Base-by-base conservation (phyloP, 352 stramenopile species). In the Globisporangium megalacanthum region DNA sequence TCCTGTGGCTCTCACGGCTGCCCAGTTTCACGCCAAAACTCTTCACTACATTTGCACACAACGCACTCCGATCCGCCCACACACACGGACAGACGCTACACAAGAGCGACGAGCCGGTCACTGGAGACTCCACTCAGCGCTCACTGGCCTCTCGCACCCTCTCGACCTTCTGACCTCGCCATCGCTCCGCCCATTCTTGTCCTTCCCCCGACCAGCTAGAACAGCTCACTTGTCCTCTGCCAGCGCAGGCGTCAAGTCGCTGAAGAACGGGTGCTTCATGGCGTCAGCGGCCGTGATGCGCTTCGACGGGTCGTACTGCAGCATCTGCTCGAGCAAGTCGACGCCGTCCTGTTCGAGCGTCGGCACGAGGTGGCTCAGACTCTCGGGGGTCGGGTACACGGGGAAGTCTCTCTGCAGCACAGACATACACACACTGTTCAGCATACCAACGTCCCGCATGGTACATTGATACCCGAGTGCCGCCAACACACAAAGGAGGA, bases 181-280 rank as follows among this genome's bases (percentile, higher is more conserved):
- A n/a, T n/a, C n/a, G n/a, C n/a, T n/a, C n/a, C n/a, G n/a, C n/a
- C n/a, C n/a, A n/a, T n/a, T n/a, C n/a, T n/a, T n/a, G n/a, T n/a
- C n/a, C n/a, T n/a, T n/a, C n/a, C n/a, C n/a, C n/a, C n/a, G n/a
- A n/a, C n/a, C n/a, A n/a, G n/a, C n/a, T n/a, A n/a, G n/a, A n/a
- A n/a, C n/a, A n/a, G n/a, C 66, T 60, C 45, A 82, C 54, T 85
- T 64, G 48, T 81, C 73, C 25, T 93, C 83, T 54, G 66, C 87
- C 33, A 91, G 69, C 33, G 75, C 66, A 4, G 79, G 81, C n/a
- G 83, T 86, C 48, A 96, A 66, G 65, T 98, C 94, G 65, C 88
- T 85, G 75, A 99, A 99, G 80, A 98, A 99, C 52, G 91, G 79
- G 86, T 99, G 97, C 49, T 96, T 85, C 77, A 99, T 88, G 33